Evolutionary conservation across 805 yeast species (phyloP).

Genomic region (Hanseniaspora pseudoguilliermondii): DNA sequence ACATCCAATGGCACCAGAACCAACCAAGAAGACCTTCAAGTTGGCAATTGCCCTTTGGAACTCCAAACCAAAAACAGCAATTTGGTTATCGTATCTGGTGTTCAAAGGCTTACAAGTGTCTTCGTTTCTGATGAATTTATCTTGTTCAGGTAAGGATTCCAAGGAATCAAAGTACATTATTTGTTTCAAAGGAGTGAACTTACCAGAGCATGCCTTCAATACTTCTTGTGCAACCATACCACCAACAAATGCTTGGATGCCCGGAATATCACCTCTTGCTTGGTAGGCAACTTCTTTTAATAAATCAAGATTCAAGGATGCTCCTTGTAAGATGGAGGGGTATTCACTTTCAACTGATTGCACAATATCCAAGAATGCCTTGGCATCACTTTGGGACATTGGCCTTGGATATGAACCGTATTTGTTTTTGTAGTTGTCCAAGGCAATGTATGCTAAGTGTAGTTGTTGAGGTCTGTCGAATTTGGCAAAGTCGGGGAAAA

Average conservation of each 20-base stretch:
- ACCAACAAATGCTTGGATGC: constrained; percentile 78
- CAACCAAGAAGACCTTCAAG: constrained; percentile 77
- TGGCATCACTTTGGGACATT: constrained; percentile 59
- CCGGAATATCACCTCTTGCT: constrained; percentile 85
- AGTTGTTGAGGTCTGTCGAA: constrained; percentile 83
- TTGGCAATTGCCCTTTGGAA: constrained; percentile 65
- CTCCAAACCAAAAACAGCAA: constrained; percentile 80
- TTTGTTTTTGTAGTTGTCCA: constrained; percentile 55
- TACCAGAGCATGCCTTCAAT: constrained; percentile 86
- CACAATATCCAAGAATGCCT: constrained; percentile 47
- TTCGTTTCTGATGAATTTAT: constrained; percentile 47
- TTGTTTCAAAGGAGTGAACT: constrained; percentile 87
- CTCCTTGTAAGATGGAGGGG: constrained; percentile 40
- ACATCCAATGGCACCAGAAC: constrained; percentile 98
- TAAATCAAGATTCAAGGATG: constrained; percentile 46
- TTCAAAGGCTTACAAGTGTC: constrained; percentile 63
- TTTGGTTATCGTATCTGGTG: constrained; percentile 85
- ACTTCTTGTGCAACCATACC: constrained; percentile 95
- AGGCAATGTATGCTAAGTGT: constrained; percentile 85
- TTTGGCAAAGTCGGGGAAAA: constrained; percentile 82
- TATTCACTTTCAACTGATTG: constrained; percentile 44
- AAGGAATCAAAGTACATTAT: constrained; percentile 86
- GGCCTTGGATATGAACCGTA: constrained; percentile 65
- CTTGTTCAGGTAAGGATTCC: constrained; percentile 66
- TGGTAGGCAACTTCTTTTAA: constrained; percentile 67